Evolutionary conservation across 805 yeast species (phyloP), one percentile per base, ranked within the genome.

Genomic region (Debaryomyces tyrocola): DNA sequence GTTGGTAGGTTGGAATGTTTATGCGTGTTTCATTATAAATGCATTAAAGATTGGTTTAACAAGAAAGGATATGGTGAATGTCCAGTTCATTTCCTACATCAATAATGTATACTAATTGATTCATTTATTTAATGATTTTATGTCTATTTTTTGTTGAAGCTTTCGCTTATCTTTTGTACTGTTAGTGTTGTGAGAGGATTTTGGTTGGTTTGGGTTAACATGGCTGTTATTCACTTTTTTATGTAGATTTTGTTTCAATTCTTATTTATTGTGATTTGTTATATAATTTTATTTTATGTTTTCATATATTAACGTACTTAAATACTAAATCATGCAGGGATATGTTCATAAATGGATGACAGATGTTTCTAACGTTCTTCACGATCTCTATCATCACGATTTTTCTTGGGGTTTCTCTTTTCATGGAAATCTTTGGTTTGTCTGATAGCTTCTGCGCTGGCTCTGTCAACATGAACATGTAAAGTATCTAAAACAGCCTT

Each of bases 1-100:
- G 92, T 94, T 14, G 98, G 96, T 0, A 71, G 99, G 36, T 67
- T 94, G 48, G 98, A 92, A 64, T 94, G 99, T 63, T 74, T 94
- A 11, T 94, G 99, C 62, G 89, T 91, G 31, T 94, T 90, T 64
- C 99, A 94, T 59, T 90, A 90, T 62, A 73, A 79, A 52, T 94
- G 99, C 66, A 94, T 94, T 53, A 83, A 86, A 62, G 84, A 82
- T 46, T 94, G 99, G 99, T 89, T 92, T 57, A 78, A 83, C 47
- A 80, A 84, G 65, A 90, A 87, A 62, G 94, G 96, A 0, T 84
- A 78, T 9, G 89, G 94, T 12, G 88, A 84, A 52, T 90, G 96
- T 63, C 96, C 96, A 2, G 89, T 90, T 17, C 96, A 89, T 63
- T 69, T 67, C 46, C 47, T 70, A 21, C 76, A 70, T 53, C 59